Evolutionary conservation across 2,329 filamentous ascomycete species (phyloP), one percentile per base, ranked within the genome.

Genomic region (Cercospora zeina): DNA sequence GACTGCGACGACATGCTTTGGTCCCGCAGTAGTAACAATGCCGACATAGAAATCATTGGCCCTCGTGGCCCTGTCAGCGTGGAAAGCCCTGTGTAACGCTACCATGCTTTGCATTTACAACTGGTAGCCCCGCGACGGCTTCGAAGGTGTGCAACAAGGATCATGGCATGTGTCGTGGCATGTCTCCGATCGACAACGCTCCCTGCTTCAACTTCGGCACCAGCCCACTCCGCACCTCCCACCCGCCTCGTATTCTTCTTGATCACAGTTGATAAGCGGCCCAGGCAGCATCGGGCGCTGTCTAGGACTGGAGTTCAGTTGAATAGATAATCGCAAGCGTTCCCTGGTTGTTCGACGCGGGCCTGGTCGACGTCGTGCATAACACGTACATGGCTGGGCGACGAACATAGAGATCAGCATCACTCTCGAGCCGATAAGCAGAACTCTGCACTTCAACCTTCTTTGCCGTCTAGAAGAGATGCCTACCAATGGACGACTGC

Each of bases 321-420:
- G 10, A 19, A 4, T 14, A 27, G 19, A 47, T 5, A 21, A 27
- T 14, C 21, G 42, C 2, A 19, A 27, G 21, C 2, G 9, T 47
- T 14, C 4, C 49, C 33, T 33, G 49, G 7, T 51, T 34, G 16
- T 51, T 49, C 33, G 27, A 14, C 6, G 6, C 1, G 10, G 49
- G 27, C 49, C 54, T 14, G 8, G n/a, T 42, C 2, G 14, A 36
- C 9, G 58, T 45, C 13, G 47, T 59, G 49, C 57, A 60, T n/a
- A 34, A 19, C 9, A 60, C 49, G 58, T 47, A 42, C 21, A 60
- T 60, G 50, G 58, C 58, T 37, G 24, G 13, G 56, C 54, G 9
- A 57, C 42, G 34, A 58, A 37, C 30, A 61, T 33, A 39, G 49
- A 45, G 51, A 24, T 39, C 24, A 45, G 24, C 1, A 47, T 13